Conservation (phyloP, 345 rosid genomes). For the Hibiscus mutabilis region DNA sequence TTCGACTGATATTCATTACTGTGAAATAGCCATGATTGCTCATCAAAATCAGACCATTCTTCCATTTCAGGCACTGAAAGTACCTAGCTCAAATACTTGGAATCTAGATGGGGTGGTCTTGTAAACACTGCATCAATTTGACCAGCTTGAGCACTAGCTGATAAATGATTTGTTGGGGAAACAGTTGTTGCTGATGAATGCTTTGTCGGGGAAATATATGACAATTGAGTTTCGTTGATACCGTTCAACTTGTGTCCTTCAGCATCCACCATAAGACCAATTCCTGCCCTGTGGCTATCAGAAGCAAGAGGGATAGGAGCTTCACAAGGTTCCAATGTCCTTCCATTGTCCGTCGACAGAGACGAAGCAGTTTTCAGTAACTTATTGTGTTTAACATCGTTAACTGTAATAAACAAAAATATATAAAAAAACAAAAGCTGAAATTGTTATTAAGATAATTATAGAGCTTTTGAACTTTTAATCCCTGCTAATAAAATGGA, state of each 20-base stretch:
- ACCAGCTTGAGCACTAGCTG: constrained; percentile 24
- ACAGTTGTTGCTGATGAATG: constrained; percentile 19
- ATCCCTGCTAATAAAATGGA: neutral
- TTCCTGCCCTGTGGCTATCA: constrained; percentile 21
- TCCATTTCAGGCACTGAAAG: constrained; percentile 53
- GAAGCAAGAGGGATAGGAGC: constrained; percentile 20
- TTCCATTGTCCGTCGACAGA: constrained; percentile 41
- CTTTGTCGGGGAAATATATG: constrained; percentile 20
- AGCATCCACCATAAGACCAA: constrained; percentile 22
- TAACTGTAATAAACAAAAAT: constrained; percentile 33
- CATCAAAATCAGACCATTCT: constrained; percentile 38
- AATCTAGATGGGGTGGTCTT: constrained; percentile 64
- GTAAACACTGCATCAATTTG: constrained; percentile 29
- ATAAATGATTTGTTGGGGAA: constrained; percentile 19
- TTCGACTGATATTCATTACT: constrained; percentile 15
- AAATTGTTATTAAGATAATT: neutral
- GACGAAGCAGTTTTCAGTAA: constrained; percentile 28
- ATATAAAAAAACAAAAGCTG: neutral
- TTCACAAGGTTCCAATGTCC: constrained; percentile 26
- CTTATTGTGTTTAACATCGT: constrained; percentile 38
- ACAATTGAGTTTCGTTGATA: constrained; percentile 21
- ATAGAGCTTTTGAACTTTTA: neutral
- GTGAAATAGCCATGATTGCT: constrained; percentile 58
- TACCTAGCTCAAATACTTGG: constrained; percentile 46
- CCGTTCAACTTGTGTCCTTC: constrained; percentile 46